Base-by-base conservation (phyloP, 1,139 yeast genomes). In the Candida mesenterica region DNA sequence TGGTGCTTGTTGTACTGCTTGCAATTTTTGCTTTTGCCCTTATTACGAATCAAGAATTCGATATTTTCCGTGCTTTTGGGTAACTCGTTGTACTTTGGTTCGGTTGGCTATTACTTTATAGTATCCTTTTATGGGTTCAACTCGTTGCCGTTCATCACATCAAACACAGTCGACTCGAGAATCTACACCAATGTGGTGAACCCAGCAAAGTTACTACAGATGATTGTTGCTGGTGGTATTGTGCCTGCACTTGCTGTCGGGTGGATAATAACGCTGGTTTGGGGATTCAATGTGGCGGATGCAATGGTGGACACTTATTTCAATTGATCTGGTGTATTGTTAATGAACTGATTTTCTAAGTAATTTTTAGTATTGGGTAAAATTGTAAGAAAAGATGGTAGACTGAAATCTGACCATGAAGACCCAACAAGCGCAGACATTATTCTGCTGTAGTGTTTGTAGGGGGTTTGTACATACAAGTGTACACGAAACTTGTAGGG, bases 91-190 rank as follows among this genome's bases (percentile, higher is more conserved):
- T 89, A 88, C 52, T 73, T 85, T 46, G 75, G 75, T 7, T 82
- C 95, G 24, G 62, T 84, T 38, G 77, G 82, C 13, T 84, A 85
- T 56, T 89, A 89, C 58, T 80, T 80, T 50, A 72, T 86, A 36
- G 75, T 89, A 38, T 80, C 96, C 1, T 88, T 89, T 55, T 80
- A 88, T 52, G 97, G 97, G 10, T 89, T 85, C 62, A 85, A 85
- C 55, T 82, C 88, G 14, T 68, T 89, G 54, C 95, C 96, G 5
- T 82, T 85, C 49, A 65, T 88, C 45, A 79, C 77, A 42, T 77
- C 41, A 15, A 39, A 37, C 30, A 28, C 36, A 9, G 33, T 72
- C 48, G 78, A 86, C 24, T 82, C 81, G 28, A 48, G 54, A 14
- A 39, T 42, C 23, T 34, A 34, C 17, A 41, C 41, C 17, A 40